Percentiles rank a stretch among this genome's conserved stretches.
Evolutionary conservation across 73 alveolate genomes (phyloP).

Genomic region (Durusdinium trenchii): DNA sequence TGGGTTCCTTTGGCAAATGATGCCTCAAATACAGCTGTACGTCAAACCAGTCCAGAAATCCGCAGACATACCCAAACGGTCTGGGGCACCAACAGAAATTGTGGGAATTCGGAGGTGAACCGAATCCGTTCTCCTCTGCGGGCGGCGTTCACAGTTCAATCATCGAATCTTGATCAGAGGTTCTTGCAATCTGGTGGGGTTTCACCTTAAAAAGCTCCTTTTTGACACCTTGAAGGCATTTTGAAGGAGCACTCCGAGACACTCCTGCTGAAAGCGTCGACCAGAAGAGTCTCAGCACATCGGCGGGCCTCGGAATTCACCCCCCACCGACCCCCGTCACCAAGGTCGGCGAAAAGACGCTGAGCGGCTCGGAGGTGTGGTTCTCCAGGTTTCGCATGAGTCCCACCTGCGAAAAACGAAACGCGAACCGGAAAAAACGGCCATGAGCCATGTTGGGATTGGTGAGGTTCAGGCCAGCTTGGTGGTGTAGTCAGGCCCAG

Average conservation of each 20-base stretch:
- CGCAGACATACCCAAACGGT: background rate
- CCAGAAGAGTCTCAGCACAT: slow-evolving; percentile 60
- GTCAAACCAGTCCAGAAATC: background rate
- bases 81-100: slow-evolving; percentile 49
- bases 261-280: slow-evolving; percentile 20
- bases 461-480: background rate
- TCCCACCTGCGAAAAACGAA: background rate
- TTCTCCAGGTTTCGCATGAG: slow-evolving; percentile 10
- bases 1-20: background rate
- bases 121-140: slow-evolving; percentile 57
- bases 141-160: background rate
- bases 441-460: background rate
- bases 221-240: no score
- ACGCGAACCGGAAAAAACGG: background rate
- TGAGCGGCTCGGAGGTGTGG: slow-evolving; percentile 2
- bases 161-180: background rate
- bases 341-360: background rate
- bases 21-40: background rate
- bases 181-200: background rate
- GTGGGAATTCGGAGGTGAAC: slow-evolving; percentile 67
- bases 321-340: background rate
- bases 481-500: slow-evolving; percentile 31
- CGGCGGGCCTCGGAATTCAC: slow-evolving; percentile 41
- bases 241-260: background rate
- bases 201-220: background rate